Percentiles rank a stretch among this genome's conserved stretches.
phyloP scores from a whole-genome alignment of 768 basidiomycete species.

The Auricularia cornea region DNA sequence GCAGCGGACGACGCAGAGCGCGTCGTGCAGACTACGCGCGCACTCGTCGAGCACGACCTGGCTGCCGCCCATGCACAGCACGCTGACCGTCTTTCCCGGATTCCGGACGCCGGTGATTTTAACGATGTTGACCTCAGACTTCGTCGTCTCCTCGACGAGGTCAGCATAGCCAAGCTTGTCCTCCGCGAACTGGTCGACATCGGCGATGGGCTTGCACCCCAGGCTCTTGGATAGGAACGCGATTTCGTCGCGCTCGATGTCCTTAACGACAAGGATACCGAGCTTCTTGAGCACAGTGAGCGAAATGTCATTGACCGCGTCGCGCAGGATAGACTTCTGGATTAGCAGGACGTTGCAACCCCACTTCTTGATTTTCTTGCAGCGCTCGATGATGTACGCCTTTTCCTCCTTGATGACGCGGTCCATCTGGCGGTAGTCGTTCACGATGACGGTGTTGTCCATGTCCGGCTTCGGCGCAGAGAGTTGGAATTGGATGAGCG shows the following conservation, averaged over 20 bases:
- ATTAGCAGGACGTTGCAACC: conserved; percentile 98
- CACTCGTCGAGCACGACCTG: conserved; percentile 91
- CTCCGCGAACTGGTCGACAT: conserved; percentile 95
- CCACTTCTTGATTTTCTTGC: conserved; percentile 99
- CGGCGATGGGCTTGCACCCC: conserved; percentile 92
- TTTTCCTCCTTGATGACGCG: conserved; percentile 99
- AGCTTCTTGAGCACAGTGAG: conserved; percentile 96
- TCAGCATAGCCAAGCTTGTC: conserved; percentile 98
- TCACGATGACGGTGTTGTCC: conserved; percentile 99
- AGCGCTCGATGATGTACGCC: conserved; percentile 93
- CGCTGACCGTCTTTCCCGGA: conserved; percentile 87
- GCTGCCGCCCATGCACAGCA: conserved; percentile 92
- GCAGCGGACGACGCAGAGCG: conserved; percentile 97
- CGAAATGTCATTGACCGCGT: conserved; percentile 97
- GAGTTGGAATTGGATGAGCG: conserved; percentile 95
- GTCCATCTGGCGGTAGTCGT: conserved; percentile 99
- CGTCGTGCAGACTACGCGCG: conserved; percentile 95
- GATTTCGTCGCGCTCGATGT: conserved; percentile 97
- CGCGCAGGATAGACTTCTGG: conserved; percentile 98
- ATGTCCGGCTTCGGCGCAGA: conserved; percentile 98
- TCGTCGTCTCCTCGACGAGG: conserved; percentile 80
- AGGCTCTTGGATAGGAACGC: conserved; percentile 93
- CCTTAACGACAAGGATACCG: conserved; percentile 93
- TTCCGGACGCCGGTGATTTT: conserved; percentile 93
- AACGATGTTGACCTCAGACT: conserved; percentile 82